Base-by-base conservation (phyloP, 257 asterid genomes). In the Leptodermis oblonga region DNA sequence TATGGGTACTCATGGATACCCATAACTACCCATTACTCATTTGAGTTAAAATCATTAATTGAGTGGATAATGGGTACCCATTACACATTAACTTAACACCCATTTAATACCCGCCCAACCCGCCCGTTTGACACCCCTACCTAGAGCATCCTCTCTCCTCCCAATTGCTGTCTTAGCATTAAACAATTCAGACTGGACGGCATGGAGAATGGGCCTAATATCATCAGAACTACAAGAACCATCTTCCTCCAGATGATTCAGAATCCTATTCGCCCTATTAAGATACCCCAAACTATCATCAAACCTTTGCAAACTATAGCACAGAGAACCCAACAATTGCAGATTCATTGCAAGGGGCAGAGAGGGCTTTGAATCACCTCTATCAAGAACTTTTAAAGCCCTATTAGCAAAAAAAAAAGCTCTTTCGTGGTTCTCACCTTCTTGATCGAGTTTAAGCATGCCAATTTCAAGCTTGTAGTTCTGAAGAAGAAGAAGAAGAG, bases 141-240 rank as follows among this genome's bases (percentile, higher is more conserved):
- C n/a, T n/a, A n/a, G n/a, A n/a, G 95, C 97, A 74, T 93, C 98
- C 80, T 93, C 96, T 70, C 96, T 84, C 82, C 97, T 82, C 54
- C 98, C 97, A 81, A 93, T 58, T 0, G 95, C 97, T 0, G 96
- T 93, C 84, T 93, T 93, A 6, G 82, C 88, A 73, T 88, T 93
- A 83, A 79, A 91, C 80, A 93, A 79, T 51, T 85, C 96, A 60
- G 74, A 84, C 76, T 78, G 91, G 59, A 93, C 89, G 1, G 96
- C 96, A 59, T 93, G 92, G 45, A 83, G 75, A 82, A 90, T 76
- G 23, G 95, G 96, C 75, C 79, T 70, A 68, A 84, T 62, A 66
- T 88, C 89, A 55, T 87, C 85, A 68, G 62, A 70, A 75, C 70
- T 51, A 37, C 79, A 76, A 72, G 82, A 71, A 72, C 74, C 79